Base-by-base conservation (phyloP, 2,329 filamentous ascomycete species). In the Hortaea sp. region DNA sequence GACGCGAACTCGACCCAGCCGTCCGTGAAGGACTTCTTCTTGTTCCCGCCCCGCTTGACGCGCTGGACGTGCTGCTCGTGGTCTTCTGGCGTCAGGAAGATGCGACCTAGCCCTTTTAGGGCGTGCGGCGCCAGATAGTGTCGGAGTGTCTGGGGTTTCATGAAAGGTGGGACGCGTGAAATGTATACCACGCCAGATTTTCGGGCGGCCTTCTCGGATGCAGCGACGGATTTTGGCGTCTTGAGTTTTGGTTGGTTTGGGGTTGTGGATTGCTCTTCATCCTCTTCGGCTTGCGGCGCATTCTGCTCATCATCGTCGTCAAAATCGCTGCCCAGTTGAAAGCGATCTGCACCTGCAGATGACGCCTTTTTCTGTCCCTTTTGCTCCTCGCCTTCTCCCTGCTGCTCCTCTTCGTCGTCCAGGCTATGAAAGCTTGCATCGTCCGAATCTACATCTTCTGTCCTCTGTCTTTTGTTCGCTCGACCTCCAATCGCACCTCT, bases 1-100 rank as follows among this genome's bases (percentile, higher is more conserved):
- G 76, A 74, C 32, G 79, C 65, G 58, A 90, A 94, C 64, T 94
- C 88, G 29, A 92, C 79, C 87, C 87, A 94, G 40, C 87, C 88
- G 65, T 94, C 88, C 3, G 79, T 82, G 67, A 81, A 92, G n/a
- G 78, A 78, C 49, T 81, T 78, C 66, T 88, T 88, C 69, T 88
- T 88, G 69, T 90, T 92, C 48, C 87, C 87, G 43, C 88, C 87
- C 43, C 74, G 76, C 45, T 77, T 76, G 9, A 88, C 74, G 29
- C 87, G 81, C 28, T 79, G 75, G 6, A 77, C 70, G 56, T 86
- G 84, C 5, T 76, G 73, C 3, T 76, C 65, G 0, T 81, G 76
- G 59, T 88, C 81, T 66, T 92, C 85, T 9, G 85, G 85, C 0
- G 84, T 80, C 12, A 90, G 75, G 68, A 89, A 90, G 47, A 88